Base-by-base conservation (phyloP, 495 filamentous ascomycete genomes). In the Neurospora hispaniola region DNA sequence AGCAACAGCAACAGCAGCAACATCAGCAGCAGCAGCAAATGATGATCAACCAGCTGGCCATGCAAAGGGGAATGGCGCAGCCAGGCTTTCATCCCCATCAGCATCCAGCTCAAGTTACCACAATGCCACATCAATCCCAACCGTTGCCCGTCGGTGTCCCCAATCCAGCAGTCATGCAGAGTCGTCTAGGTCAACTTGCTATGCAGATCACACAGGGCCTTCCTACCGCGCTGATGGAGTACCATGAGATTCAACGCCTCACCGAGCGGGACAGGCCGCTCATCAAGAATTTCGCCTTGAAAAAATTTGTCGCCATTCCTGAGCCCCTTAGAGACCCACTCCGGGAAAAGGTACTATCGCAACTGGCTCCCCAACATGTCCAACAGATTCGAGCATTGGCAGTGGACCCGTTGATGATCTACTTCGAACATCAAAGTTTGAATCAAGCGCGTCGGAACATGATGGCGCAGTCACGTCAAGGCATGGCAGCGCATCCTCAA, bases 21-120 rank as follows among this genome's bases (percentile, higher is more conserved):
- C 39, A 40, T 0, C 39, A 75, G 5, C 77, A 75, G 6, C 79
- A 79, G 10, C 76, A 79, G 35, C 79, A 83, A 68, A 81, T 83
- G 80, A 79, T 87, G 75, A 81, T 86, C 80, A 85, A 82, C 70
- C 84, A 83, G 72, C 83, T 85, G 77, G 76, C 71, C 7, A 70
- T 62, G 54, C 54, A 69, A 16, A 81, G 85, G 48, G 79, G 77
- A 0, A 78, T 85, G 78, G 79, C 79, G 1, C 84, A 84, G 73
- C 81, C 76, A 2, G 69, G 76, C 0, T 86, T 88, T 48, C 84
- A 82, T 54, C 82, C 84, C 42, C 79, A 86, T 42, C 83, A 84
- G 42, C 84, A 86, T 40, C 86, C 79, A 48, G 86, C 85, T 83
- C 85, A 87, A 74, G 76, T 82, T 0, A 80, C 82, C 2, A 80